A percentile compares a stretch with the other conserved stretches of the same genome.
Conservation (phyloP, 495 filamentous ascomycete species). For the Bryoglossum gracile region DNA sequence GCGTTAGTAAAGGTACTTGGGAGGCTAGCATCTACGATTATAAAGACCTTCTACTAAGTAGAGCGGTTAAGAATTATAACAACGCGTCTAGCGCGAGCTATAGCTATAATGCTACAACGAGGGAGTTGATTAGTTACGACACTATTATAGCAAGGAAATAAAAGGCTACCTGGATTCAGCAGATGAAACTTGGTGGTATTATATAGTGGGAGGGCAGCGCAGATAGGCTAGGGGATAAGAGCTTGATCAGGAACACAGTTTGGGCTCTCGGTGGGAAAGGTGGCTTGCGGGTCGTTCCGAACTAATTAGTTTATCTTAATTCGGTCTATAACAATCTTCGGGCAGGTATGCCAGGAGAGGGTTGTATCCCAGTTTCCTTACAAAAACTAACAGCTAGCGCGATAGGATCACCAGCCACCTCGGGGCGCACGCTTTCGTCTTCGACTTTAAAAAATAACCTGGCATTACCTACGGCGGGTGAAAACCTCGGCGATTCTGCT, state of each 20-base stretch:
- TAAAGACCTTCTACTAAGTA: conserved; percentile 46
- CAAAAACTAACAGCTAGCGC: too few species aligned
- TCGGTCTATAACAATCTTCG: too few species aligned
- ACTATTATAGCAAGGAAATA: conserved; percentile 47
- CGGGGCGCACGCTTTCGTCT: too few species aligned
- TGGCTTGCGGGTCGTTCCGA: too few species aligned
- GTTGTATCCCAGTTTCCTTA: too few species aligned
- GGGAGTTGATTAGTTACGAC: conserved; percentile 72
- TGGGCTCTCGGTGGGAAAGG: conserved; percentile 28
- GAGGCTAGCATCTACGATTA: conserved; percentile 78
- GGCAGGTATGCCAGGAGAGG: too few species aligned
- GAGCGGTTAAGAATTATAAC: conserved; percentile 36
- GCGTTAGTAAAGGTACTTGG: conserved; percentile 56
- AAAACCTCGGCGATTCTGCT: too few species aligned
- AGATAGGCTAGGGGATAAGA: conserved; percentile 58
- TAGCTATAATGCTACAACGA: conserved; percentile 52
- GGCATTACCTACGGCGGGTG: too few species aligned
- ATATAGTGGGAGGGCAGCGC: conserved; percentile 95
- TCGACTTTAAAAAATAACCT: too few species aligned
- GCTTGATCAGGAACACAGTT: conserved; percentile 63
- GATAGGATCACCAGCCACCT: too few species aligned
- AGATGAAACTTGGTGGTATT: conserved; percentile 58
- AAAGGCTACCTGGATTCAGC: conserved; percentile 65
- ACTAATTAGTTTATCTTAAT: too few species aligned
- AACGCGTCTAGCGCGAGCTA: conserved; percentile 52